A percentile compares a stretch with the other conserved stretches of the same genome.
Conservation (phyloP, 768 basidiomycete species). For the Chalciporus piperatus region DNA sequence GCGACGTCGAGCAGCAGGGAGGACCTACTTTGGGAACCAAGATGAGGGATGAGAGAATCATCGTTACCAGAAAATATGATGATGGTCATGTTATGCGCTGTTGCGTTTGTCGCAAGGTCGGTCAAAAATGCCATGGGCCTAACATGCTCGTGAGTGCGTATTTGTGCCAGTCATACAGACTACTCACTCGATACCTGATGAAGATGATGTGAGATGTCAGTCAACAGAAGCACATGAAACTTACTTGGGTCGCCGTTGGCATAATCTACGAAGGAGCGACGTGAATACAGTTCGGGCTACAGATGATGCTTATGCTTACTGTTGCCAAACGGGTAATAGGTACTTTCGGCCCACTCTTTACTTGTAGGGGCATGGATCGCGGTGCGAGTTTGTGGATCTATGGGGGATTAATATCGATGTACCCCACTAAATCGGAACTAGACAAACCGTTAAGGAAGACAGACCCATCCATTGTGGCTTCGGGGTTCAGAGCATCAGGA, state of each 20-base stretch:
- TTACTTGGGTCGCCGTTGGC: conserved; percentile 32
- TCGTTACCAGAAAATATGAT: conserved; percentile 69
- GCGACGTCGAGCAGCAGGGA: neutral
- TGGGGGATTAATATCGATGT: neutral
- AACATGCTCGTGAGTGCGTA: conserved; percentile 8
- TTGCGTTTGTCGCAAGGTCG: conserved; percentile 64
- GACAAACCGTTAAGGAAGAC: conserved; percentile 62
- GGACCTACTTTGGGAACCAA: conserved; percentile 56
- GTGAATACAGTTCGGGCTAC: neutral
- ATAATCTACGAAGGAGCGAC: conserved; percentile 13
- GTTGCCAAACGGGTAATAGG: conserved; percentile 37
- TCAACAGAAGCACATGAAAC: conserved; percentile 5
- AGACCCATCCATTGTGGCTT: conserved; percentile 46
- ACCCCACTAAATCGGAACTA: neutral
- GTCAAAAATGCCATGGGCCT: conserved; percentile 64
- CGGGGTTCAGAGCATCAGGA: conserved; percentile 54
- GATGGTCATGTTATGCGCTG: conserved; percentile 48
- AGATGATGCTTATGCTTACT: conserved; percentile 15
- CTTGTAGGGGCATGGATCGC: conserved; percentile 71
- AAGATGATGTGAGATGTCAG: neutral
- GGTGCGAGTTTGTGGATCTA: conserved; percentile 52
- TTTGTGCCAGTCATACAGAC: neutral
- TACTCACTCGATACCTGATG: conserved; percentile 35
- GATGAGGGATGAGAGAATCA: conserved; percentile 62
- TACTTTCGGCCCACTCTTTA: conserved; percentile 39